Percentiles rank a stretch among this genome's conserved stretches.
phyloP scores from a whole-genome alignment of 2,329 filamentous ascomycete species.

The Juglanconis oblonga region DNA sequence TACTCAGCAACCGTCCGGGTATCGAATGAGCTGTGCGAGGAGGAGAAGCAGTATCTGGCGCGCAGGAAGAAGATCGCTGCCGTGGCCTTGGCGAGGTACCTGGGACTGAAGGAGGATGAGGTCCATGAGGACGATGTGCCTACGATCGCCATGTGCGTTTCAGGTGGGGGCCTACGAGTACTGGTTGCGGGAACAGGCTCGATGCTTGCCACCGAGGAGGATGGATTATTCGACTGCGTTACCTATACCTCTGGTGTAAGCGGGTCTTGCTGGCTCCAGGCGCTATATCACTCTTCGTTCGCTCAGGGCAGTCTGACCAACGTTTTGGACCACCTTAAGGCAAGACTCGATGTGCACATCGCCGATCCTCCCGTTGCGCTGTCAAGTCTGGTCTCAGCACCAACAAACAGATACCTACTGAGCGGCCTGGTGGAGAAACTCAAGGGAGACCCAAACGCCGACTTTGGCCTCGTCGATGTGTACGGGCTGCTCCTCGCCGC shows the following conservation, averaged over 20 bases:
- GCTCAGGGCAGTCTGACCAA: constrained; percentile 63
- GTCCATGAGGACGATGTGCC: constrained; percentile 94
- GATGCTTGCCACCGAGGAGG: constrained; percentile 77
- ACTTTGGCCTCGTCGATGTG: constrained; percentile 88
- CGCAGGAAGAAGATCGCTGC: constrained; percentile 67
- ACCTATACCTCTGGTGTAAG: constrained; percentile 96
- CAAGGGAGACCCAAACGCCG: constrained; percentile 73
- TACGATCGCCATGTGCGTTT: constrained; percentile 89
- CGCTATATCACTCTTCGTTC: constrained; percentile 81
- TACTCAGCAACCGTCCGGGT: constrained; percentile 81
- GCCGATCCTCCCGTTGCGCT: constrained; percentile 87
- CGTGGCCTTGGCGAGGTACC: constrained; percentile 76
- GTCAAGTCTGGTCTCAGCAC: constrained; percentile 76
- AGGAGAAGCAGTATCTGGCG: constrained; percentile 73
- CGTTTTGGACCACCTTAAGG: constrained; percentile 82
- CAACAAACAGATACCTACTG: constrained; percentile 89
- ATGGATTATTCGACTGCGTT: constrained; percentile 87
- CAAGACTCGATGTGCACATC: constrained; percentile 81
- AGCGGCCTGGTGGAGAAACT: constrained; percentile 89
- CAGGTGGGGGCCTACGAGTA: constrained; percentile 85
- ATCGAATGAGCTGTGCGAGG: constrained; percentile 74
- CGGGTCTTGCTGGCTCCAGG: constrained; percentile 92
- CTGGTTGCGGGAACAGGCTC: constrained; percentile 89
- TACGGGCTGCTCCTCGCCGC: constrained; percentile 86
- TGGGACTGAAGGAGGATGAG: constrained; percentile 72